phyloP scores from a whole-genome alignment of 371 early-diverging fungal genomes.

The Haplosporangium sp. region DNA sequence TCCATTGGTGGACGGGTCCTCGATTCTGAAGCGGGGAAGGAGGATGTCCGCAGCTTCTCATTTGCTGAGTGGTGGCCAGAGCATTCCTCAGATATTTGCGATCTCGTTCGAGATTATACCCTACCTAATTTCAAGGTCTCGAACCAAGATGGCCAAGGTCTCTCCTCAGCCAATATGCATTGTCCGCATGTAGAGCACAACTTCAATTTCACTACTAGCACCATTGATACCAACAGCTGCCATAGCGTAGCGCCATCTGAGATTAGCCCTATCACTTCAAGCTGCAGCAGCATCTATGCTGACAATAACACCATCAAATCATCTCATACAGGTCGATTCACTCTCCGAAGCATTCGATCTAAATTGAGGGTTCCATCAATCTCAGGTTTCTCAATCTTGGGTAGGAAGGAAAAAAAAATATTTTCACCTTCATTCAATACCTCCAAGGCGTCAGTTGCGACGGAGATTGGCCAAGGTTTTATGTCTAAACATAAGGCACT shows the following conservation, averaged over 20 bases:
- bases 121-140: conserved; percentile 29
- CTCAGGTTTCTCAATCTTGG: no score
- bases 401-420: no score
- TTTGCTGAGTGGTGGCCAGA: conserved; percentile 55
- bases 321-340: background rate
- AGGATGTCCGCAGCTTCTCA: conserved; percentile 39
- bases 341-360: no score
- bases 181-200: conserved; percentile 4
- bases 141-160: conserved; percentile 7
- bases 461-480: background rate
- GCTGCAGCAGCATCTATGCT: conserved; percentile 11
- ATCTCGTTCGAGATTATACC: conserved; percentile 42
- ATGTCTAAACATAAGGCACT: conserved; percentile 11
- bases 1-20: conserved; percentile 39
- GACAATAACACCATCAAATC: conserved; percentile 1
- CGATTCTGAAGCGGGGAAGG: conserved; percentile 37
- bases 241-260: conserved; percentile 13
- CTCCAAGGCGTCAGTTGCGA: no score
- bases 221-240: conserved; percentile 23
- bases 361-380: no score
- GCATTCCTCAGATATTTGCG: conserved; percentile 34
- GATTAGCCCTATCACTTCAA: conserved; percentile 14
- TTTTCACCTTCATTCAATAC: no score
- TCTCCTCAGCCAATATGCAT: conserved; percentile 1
- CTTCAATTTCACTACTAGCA: conserved; percentile 9